Evolutionary conservation across 345 rosid species (phyloP), one percentile per base, ranked within the genome.

Genomic region (Citrus maxima): DNA sequence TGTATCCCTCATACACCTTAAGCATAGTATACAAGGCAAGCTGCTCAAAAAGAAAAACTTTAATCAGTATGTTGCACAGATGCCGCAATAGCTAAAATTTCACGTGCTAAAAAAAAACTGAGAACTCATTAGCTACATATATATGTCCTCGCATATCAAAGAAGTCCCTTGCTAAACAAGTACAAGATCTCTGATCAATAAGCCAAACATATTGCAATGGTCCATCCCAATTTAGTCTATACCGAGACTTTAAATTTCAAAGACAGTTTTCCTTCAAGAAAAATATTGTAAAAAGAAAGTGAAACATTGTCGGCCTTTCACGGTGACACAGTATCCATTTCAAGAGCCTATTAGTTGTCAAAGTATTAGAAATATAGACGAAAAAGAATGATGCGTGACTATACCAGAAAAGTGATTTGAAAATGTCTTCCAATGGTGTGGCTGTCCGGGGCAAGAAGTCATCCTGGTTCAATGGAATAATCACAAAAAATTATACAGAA

Each of bases 371-470:
- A 19, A 32, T 6, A 64, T 40, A 9, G 3, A 51, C 16, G 51
- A 13, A 46, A 32, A 64, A 40, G 51, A 38, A n/a, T 30, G 24
- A 70, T 59, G 24, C 37, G 27, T 49, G 68, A 70, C 65, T 14
- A 71, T 91, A 93, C 99, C 99, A 96, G 97, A 94, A 93, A 77
- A 96, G 93, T 74, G 98, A 96, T 86, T 93, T 93, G 94, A 96
- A 96, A 79, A 96, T 94, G 89, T 96, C 99, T 88, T 94, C 94
- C 85, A 94, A 78, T 22, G 99, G 98, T 16, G 98, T 96, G 73
- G 99, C 95, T 49, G 95, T 96, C 81, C 97, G 89, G 0, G 98
- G 98, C 83, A 96, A 87, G 87, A 94, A 96, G 79, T 96, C 99
- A 89, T 96, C 99, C 97, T 96, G 92, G 61, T 78, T 55, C 76